Conservation (phyloP, 345 rosid species). For the Acer saccharum region DNA sequence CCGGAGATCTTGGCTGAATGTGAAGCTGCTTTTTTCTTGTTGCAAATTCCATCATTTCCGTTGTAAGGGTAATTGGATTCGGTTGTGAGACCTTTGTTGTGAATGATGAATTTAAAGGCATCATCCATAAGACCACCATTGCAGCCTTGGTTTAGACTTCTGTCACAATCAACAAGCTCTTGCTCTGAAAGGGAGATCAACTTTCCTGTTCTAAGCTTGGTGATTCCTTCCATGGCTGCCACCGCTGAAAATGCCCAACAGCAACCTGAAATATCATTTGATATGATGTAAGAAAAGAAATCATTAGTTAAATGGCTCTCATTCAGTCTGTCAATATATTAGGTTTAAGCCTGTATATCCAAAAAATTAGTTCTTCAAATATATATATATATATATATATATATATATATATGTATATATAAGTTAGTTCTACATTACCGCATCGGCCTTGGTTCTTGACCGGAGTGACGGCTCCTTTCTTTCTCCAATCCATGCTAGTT, state of each 20-base stretch:
- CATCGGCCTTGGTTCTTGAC: conserved; percentile 40
- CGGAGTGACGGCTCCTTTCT: conserved; percentile 33
- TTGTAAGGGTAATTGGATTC: conserved; percentile 12
- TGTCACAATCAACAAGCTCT: conserved; percentile 16
- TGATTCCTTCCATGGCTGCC: conserved; percentile 14
- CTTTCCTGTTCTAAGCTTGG: conserved; percentile 2
- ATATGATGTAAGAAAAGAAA: too few species aligned
- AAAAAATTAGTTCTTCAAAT: too few species aligned
- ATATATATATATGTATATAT: too few species aligned
- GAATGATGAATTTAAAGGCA: conserved; percentile 8
- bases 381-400: too few species aligned
- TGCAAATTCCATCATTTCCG: conserved; percentile 11
- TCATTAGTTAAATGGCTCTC: too few species aligned
- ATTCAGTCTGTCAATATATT: too few species aligned
- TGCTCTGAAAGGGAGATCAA: conserved; percentile 17
- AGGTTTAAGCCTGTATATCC: too few species aligned
- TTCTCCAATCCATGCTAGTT: conserved; percentile 32
- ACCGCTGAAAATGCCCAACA: conserved; percentile 23
- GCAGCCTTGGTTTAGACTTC: conserved; percentile 3
- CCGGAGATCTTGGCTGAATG: not conserved
- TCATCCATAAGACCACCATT: conserved; percentile 15
- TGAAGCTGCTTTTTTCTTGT: not conserved
- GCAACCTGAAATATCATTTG: not conserved
- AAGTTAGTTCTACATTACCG: conserved; percentile 17
- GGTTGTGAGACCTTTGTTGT: conserved; percentile 13